Evolutionary conservation across 208 protist genomes (phyloP), one percentile per base, ranked within the genome.

Genomic region (Balamuthia mandrillaris): DNA sequence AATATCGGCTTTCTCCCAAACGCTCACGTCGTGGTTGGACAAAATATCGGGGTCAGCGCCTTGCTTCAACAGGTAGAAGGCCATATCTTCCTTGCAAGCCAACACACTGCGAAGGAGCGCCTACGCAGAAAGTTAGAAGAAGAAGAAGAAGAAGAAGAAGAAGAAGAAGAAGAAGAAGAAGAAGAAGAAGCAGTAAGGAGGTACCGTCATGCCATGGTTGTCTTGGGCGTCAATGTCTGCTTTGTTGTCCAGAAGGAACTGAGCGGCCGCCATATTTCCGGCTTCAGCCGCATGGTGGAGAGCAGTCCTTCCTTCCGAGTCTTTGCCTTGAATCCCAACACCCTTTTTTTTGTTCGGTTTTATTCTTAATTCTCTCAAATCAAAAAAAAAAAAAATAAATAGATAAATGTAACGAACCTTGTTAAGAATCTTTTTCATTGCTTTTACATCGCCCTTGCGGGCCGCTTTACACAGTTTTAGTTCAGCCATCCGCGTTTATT

Each of bases 371-470:
- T 41, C 18, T 47, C 29, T 65, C 16, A 10, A 65, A n/a, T 65
- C 29, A 39, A 68, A 4, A 37, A 44, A 0, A 68, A n/a, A 45
- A 9, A 31, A 68, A 31, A 18, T 33, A 31, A 42, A 3, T 29
- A 0, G 31, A 27, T 7, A 3, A 24, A 24, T 9, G 41, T 0
- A 29, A 24, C 18, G 35, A 24, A 75, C 65, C 65, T 75, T 75
- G n/a, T 75, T 75, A 10, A 75, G 65, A 3, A 75, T n/a, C 3
- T 18, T 27, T 75, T 75, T 75, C 42, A 75, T 75, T 24, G 45
- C 52, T 29, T 75, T 75, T 6, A 75, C 9, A 24, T 75, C 52
- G 65, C 65, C 65, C n/a, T 75, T 75, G 9, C 42, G 44, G 3
- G 65, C 65, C 14, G 65, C 65, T 29, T 75, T 75, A n/a, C n/a